Percentiles rank a stretch among this genome's conserved stretches.
Evolutionary conservation across 768 basidiomycete genomes (phyloP).

Genomic region (Suillus spraguei): DNA sequence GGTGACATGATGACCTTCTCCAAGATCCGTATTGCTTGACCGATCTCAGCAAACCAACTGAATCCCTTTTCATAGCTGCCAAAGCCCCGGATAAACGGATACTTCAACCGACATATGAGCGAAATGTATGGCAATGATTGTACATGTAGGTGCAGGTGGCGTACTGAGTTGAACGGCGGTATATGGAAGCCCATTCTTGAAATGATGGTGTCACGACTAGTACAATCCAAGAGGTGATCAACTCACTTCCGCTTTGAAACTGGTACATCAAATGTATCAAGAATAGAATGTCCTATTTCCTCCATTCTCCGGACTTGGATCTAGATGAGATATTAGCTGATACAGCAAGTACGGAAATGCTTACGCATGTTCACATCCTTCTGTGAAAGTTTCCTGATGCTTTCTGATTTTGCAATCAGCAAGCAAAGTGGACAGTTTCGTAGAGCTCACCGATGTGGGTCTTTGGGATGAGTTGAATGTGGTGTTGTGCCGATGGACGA

Average conservation of each 20-base stretch:
- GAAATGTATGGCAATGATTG: slow-evolving; percentile 68
- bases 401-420: slow-evolving; percentile 41
- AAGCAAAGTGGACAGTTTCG: too few species aligned
- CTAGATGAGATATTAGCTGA: slow-evolving; percentile 21
- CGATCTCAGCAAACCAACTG: slow-evolving; percentile 71
- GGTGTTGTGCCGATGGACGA: slow-evolving; percentile 50
- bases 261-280: slow-evolving; percentile 51
- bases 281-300: slow-evolving; percentile 50
- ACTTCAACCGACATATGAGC: slow-evolving; percentile 41
- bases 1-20: slow-evolving; percentile 52
- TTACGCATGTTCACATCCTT: slow-evolving; percentile 54
- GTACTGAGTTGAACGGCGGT: slow-evolving; percentile 72
- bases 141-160: slow-evolving; percentile 77
- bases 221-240: neutral
- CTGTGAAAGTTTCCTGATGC: slow-evolving; percentile 48
- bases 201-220: neutral
- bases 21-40: slow-evolving; percentile 62
- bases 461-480: slow-evolving; percentile 55
- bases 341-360: slow-evolving; percentile 19
- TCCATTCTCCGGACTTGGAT: slow-evolving; percentile 48
- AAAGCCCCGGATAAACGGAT: slow-evolving; percentile 45
- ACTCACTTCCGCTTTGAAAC: slow-evolving; percentile 48
- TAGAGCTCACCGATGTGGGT: slow-evolving; percentile 47
- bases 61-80: slow-evolving; percentile 58
- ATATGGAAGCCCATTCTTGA: slow-evolving; percentile 80